Evolutionary conservation across 2,329 filamentous ascomycete species (phyloP), one percentile per base, ranked within the genome.

Genomic region (Teratosphaeriaceae sp.): DNA sequence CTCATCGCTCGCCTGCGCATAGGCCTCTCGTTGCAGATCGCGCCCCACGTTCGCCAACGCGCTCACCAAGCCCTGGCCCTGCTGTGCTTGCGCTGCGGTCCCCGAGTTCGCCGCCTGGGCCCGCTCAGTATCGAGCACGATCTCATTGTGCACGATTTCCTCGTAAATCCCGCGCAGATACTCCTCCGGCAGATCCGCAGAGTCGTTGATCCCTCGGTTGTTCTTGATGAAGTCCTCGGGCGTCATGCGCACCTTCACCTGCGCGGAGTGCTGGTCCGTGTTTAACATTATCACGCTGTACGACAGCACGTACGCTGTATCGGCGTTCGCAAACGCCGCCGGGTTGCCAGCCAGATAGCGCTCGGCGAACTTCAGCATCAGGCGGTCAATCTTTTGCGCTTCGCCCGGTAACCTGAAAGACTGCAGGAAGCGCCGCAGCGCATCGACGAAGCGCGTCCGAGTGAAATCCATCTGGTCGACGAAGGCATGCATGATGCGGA

Each of bases 171-270:
- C 79, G 21, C 79, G 74, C 2, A 98, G 79, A 59, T 98, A 98
- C 27, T 98, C 92, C 38, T 94, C 82, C 0, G 94, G 92, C 46
- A 98, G 69, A 69, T 97, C 87, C 22, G 88, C 85, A 53, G 86
- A 90, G 67, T 98, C 92, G 66, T 98, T 97, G 71, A 98, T 98
- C 45, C 92, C 92, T 21, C 92, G 76, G 65, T 98, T 98, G 68
- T 98, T 98, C 72, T 94, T 96, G 71, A 98, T 95, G 61, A 98
- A 98, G 54, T 98, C 94, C 49, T 95, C 85, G 52, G 88, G 88
- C 20, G 84, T 94, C 92, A 98, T 98, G 41, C 88, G 82, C 53
- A 78, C 80, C 59, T 81, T 83, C 56, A 98, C 78, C 63, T 96
- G 95, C 51, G 72, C 75, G 64, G 90, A 97, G 68, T 98, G 92